Evolutionary conservation across 768 basidiomycete genomes (phyloP), one percentile per base, ranked within the genome.

Genomic region (Tricholoma furcatifolium): DNA sequence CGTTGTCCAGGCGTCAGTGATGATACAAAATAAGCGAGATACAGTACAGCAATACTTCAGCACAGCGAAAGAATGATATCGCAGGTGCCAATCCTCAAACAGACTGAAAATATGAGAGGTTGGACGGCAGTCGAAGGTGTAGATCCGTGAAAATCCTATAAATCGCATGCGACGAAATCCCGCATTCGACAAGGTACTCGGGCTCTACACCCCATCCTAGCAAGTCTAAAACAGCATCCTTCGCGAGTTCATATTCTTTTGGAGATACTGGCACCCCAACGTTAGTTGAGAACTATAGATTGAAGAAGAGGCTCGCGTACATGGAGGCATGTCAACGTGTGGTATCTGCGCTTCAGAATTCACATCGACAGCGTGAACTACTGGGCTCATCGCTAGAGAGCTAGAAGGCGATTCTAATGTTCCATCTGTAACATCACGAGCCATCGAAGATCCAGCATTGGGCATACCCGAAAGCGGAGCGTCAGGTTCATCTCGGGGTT

Each of bases 161-260:
- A 30, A 79, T 60, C 8, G 62, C 65, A 23, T 64, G 64, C 14
- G 66, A 59, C 21, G 77, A 76, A 27, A 82, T 66, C 5, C 78
- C 78, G 17, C 60, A 69, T 14, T 73, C 69, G 42, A 80, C 60
- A 6, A 80, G 69, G 58, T 79, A 76, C 62, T 80, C 76, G 1
- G 78, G 74, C 5, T 68, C 61, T 21, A 81, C 78, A 20, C 78
- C 78, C 78, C 79, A 80, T 11, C 81, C 78, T 6, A 82, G 67
- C n/a, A 82, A 68, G 60, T 81, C 80, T 24, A 81, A 71, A n/a
- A 82, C 74, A 30, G 79, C 64, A 14, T 64, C 63, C 55, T 79
- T 79, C 42, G 78, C 77, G 15, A 61, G 65, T 24, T 76, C 69
- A 43, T 78, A 66, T 17, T 79, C 71, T 35, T 70, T 68, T 39